These are phyloP conservation scores for Sphagnum fallax DNA, from an alignment of 228 moss, liverwort and hornwort species.

Conservation along the genomic window DNA sequence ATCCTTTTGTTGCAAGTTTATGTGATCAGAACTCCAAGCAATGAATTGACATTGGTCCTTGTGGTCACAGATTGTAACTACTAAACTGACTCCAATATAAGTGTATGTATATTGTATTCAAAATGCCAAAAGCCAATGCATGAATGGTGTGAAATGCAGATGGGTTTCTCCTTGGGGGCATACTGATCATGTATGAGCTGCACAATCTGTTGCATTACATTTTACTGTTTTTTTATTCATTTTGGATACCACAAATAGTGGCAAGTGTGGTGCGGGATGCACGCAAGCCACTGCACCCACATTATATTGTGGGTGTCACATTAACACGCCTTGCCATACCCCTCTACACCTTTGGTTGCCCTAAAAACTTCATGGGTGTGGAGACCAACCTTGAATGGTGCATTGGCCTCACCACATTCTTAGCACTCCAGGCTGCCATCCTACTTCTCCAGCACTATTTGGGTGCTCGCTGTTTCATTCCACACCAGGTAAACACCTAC, in stretches of 20 bases:
- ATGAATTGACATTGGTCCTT: too few species aligned
- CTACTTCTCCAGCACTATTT: constrained; percentile 91
- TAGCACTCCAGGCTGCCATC: constrained; percentile 69
- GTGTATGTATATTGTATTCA: too few species aligned
- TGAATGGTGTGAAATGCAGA: constrained; percentile 29
- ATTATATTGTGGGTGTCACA: constrained; percentile 90
- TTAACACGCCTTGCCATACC: constrained; percentile 84
- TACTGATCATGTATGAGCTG: constrained; percentile 92
- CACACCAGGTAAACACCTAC: constrained; percentile 44
- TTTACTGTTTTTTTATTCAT: constrained; percentile 80
- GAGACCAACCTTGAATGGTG: constrained; percentile 88
- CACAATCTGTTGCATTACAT: constrained; percentile 85
- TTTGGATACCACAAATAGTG: constrained; percentile 97
- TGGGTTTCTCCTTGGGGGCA: constrained; percentile 81
- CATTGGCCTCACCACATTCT: constrained; percentile 62
- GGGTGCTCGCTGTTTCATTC: constrained; percentile 94
- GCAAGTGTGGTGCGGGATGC: constrained; percentile 87
- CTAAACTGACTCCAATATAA: too few species aligned
- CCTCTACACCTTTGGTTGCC: constrained; percentile 85
- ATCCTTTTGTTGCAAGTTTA: too few species aligned
- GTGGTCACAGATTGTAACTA: too few species aligned
- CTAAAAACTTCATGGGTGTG: constrained; percentile 88
- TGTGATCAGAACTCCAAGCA: too few species aligned
- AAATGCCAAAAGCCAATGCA: too few species aligned
- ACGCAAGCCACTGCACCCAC: constrained; percentile 87